Evolutionary conservation across 2,329 filamentous ascomycete species (phyloP), one percentile per base, ranked within the genome.

Genomic region (Venturia oleaginea): DNA sequence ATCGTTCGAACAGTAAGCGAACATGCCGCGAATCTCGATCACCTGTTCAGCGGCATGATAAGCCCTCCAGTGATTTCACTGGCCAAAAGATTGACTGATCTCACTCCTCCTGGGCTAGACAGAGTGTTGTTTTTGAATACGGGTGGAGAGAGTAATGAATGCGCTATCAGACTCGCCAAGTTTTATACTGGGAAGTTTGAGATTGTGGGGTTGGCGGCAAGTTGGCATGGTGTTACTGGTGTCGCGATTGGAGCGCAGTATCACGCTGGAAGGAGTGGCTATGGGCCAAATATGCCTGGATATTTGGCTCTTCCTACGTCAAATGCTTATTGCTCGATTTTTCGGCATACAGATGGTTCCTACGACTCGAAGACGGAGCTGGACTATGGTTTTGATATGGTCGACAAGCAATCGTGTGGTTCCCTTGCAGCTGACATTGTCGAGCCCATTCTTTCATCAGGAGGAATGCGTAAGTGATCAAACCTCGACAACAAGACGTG

Each of bases 341-440:
- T 89, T 71, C 79, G 82, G 11, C 79, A 81, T 42, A 27, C 80
- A 0, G 84, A 88, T 67, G 84, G 84, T 0, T 79, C 79, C 0
- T 84, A 89, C 67, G 85, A 89, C 70, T 89, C 86, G 86, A 77
- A 85, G 67, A 81, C 83, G 0, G 86, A 89, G 70, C 74, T 89
- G 17, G 79, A 85, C 13, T 88, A 83, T 68, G 84, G 84, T 4
- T 88, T 84, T 79, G 76, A 76, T 22, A 76, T 88, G 73, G 76
- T 89, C 24, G 85, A 89, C 66, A 76, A 79, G 55, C 80, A 83
- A 64, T 84, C 80, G 0, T 81, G 79, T 64, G 86, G 85, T 0
- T 86, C 84, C 0, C 77, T 88, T 0, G 85, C 86, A 0, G 86
- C 86, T 0, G 81, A 85, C 38, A 84, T 88, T 64, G 72, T 87